These are phyloP conservation scores for Meyerozyma smithsonii DNA, from an alignment of 1,139 yeast genomes.

Conservation along the genomic window DNA sequence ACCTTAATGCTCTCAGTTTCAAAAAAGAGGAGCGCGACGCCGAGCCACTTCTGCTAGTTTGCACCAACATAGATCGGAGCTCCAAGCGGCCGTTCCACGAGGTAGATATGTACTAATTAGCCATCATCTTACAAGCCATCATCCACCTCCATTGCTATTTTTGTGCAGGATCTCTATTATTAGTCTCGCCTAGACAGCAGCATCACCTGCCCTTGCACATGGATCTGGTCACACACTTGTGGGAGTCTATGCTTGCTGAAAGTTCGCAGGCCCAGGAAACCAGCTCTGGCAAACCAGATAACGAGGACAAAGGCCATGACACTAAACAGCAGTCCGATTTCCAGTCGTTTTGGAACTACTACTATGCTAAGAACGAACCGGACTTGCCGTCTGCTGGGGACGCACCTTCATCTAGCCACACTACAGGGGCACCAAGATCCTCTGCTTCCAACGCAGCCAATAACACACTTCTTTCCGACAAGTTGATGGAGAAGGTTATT, in stretches of 20 bases:
- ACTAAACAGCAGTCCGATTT: constrained; percentile 8
- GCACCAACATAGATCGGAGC: not conserved
- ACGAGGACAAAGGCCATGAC: not conserved
- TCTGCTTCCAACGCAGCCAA: constrained; percentile 1
- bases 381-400: not conserved
- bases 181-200: not conserved
- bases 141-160: too few species aligned
- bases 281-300: constrained; percentile 1
- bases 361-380: constrained; percentile 2
- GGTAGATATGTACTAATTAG: not conserved
- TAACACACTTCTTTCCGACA: constrained; percentile 51
- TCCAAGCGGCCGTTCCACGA: not conserved
- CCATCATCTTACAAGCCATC: too few species aligned
- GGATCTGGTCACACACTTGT: constrained; percentile 20
- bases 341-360: constrained; percentile 10
- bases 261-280: constrained; percentile 10
- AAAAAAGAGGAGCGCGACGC: constrained; percentile 3
- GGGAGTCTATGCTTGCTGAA: constrained; percentile 18
- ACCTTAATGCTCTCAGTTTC: not conserved
- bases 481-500: constrained; percentile 62
- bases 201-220: constrained; percentile 7
- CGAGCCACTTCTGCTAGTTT: constrained; percentile 3
- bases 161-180: not conserved
- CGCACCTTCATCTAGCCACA: not conserved
- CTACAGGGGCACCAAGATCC: constrained; percentile 1